A percentile compares a stretch with the other conserved stretches of the same genome.
phyloP scores from a whole-genome alignment of 2,329 filamentous ascomycete genomes.

The Harringtonia lauricola region DNA sequence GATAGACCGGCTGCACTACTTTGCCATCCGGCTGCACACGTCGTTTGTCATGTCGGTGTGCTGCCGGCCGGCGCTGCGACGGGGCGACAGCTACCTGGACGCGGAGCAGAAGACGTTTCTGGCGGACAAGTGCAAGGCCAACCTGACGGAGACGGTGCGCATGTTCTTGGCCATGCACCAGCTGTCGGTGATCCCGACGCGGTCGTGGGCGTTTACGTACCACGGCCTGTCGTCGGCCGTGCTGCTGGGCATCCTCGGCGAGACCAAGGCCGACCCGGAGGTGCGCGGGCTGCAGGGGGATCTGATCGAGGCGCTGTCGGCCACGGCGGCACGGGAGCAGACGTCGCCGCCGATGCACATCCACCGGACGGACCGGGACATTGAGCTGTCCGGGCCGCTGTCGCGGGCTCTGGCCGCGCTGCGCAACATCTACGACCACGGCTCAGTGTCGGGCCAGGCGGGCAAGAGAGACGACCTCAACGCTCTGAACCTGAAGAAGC shows the following conservation, averaged over 20 bases:
- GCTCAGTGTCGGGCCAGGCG: conserved; percentile 14
- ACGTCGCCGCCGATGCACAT: conserved; percentile 42
- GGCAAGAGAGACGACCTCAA: conserved; percentile 30
- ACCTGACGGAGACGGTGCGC: conserved; percentile 52
- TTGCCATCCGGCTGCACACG: conserved; percentile 52
- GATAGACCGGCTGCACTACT: conserved; percentile 51
- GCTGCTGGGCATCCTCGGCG: conserved; percentile 50
- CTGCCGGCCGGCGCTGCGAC: conserved; percentile 49
- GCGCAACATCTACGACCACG: conserved; percentile 57
- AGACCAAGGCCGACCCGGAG: conserved; percentile 52
- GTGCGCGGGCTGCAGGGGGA: conserved; percentile 53
- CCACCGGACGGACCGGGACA: conserved; percentile 44
- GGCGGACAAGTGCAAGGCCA: conserved; percentile 48
- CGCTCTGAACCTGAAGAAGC: no score
- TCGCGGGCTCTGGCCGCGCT: conserved; percentile 50
- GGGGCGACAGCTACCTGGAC: conserved; percentile 38
- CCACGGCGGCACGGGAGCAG: conserved; percentile 51
- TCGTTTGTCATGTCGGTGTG: conserved; percentile 55
- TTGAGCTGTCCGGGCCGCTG: conserved; percentile 50
- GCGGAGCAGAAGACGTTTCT: conserved; percentile 41
- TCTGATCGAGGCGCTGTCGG: conserved; percentile 51
- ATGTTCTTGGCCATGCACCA: conserved; percentile 63
- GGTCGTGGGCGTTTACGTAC: conserved; percentile 59
- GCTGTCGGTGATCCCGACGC: conserved; percentile 52
- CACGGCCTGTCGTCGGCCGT: conserved; percentile 56